These are phyloP conservation scores for Scheffersomyces segobiensis DNA, from an alignment of 1,139 yeast genomes.

Conservation along the genomic window DNA sequence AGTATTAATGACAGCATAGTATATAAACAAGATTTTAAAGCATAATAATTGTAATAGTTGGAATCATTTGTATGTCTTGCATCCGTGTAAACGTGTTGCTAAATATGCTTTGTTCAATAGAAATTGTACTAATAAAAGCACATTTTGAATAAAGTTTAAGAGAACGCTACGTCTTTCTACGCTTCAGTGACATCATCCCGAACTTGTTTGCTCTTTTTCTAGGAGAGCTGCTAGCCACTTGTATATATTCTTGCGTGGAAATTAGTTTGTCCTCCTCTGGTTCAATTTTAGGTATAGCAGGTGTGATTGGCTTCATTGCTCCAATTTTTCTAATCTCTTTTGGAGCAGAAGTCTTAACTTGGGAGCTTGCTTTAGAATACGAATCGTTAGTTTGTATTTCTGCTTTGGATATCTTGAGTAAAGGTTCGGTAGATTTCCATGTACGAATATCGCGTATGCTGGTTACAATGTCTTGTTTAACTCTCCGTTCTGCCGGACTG, in stretches of 20 bases:
- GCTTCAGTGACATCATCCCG: background rate
- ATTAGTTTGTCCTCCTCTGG: background rate
- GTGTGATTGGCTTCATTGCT: background rate
- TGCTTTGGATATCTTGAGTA: background rate
- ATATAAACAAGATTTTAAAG: no score
- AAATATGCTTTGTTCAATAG: no score
- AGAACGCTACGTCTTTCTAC: background rate
- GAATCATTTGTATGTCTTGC: no score
- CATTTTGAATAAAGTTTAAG: no score
- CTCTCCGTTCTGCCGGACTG: background rate
- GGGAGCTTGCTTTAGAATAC: background rate
- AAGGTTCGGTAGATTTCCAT: constrained; percentile 6
- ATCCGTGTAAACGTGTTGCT: no score
- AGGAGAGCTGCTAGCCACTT: background rate
- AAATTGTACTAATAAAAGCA: background rate
- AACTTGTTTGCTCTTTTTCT: background rate
- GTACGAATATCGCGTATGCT: constrained; percentile 6
- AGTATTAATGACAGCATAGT: no score
- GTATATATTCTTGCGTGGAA: background rate
- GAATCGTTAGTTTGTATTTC: background rate
- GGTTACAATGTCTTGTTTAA: constrained; percentile 1
- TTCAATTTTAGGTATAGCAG: background rate
- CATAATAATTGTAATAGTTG: no score
- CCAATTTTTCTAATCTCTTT: background rate
- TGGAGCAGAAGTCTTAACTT: background rate